Conservation (phyloP, 2,329 filamentous ascomycete genomes). For the Aureobasidium sp. region DNA sequence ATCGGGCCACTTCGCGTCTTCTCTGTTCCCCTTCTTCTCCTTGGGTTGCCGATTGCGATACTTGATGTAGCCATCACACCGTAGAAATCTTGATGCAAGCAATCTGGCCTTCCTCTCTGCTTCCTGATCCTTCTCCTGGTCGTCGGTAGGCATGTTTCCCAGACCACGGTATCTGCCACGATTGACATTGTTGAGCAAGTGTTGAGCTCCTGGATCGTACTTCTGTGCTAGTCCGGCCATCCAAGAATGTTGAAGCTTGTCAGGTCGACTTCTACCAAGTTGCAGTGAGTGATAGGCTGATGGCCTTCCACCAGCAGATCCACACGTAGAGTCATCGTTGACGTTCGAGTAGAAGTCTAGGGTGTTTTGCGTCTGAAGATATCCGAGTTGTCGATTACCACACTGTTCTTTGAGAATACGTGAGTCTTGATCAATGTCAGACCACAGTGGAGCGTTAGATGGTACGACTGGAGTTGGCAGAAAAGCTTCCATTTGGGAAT, state of each 20-base stretch:
- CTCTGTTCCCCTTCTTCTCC: conserved; percentile 23
- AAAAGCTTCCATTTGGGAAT: conserved; percentile 24
- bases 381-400: conserved; percentile 34
- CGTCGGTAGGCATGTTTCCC: neutral
- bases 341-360: neutral
- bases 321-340: conserved; percentile 9
- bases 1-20: conserved; percentile 41
- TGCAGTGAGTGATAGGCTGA: neutral
- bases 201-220: neutral
- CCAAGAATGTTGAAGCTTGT: neutral
- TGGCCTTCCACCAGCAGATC: neutral
- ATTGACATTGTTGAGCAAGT: neutral
- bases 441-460: conserved; percentile 36
- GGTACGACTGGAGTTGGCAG: conserved; percentile 35
- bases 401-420: conserved; percentile 37
- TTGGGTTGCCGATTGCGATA: conserved; percentile 38
- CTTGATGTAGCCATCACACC: conserved; percentile 38
- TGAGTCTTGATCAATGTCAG: conserved; percentile 18
- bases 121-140: conserved; percentile 16
- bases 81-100: conserved; percentile 25
- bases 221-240: conserved; percentile 2
- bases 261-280: neutral
- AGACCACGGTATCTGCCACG: neutral
- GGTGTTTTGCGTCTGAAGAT: conserved; percentile 14
- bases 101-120: conserved; percentile 20